Percentiles rank a stretch among this genome's conserved stretches.
Evolutionary conservation across 106 monocot species (phyloP).

Genomic region (Platanthera zijinensis): DNA sequence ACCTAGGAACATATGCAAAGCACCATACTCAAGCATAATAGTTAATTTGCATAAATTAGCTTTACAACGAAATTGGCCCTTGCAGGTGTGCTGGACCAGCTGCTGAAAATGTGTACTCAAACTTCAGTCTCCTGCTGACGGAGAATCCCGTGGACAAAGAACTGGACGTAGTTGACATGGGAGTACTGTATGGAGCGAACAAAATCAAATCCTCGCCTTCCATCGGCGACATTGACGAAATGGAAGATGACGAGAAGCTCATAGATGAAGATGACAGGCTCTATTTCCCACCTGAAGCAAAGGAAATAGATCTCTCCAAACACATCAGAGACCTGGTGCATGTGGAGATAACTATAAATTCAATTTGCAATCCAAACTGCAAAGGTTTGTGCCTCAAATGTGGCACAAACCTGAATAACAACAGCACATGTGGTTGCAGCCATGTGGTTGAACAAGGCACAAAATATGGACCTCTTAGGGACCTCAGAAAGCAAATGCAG

Average conservation of each 20-base stretch:
- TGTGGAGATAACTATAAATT: conserved; percentile 70
- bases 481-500: conserved; percentile 56
- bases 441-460: conserved; percentile 10
- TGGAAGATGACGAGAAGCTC: conserved; percentile 44
- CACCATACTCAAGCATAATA: background rate
- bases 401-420: conserved; percentile 66
- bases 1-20: background rate
- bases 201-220: conserved; percentile 2
- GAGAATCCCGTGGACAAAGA: conserved; percentile 67
- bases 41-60: too few relatives aligned
- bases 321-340: conserved; percentile 73
- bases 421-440: conserved; percentile 36
- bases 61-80: background rate
- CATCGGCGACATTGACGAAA: conserved; percentile 6
- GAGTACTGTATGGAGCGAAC: conserved; percentile 46
- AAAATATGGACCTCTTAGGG: conserved; percentile 55
- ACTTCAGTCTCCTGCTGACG: conserved; percentile 67
- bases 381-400: conserved; percentile 76
- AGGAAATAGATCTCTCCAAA: conserved; percentile 86
- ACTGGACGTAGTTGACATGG: conserved; percentile 47
- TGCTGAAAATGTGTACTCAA: conserved; percentile 57
- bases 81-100: conserved; percentile 75
- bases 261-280: conserved; percentile 77
- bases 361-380: conserved; percentile 54
- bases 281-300: conserved; percentile 66